These are phyloP conservation scores for Moricandia moricandioides DNA, from an alignment of 345 rosid genomes.

Conservation along the genomic window DNA sequence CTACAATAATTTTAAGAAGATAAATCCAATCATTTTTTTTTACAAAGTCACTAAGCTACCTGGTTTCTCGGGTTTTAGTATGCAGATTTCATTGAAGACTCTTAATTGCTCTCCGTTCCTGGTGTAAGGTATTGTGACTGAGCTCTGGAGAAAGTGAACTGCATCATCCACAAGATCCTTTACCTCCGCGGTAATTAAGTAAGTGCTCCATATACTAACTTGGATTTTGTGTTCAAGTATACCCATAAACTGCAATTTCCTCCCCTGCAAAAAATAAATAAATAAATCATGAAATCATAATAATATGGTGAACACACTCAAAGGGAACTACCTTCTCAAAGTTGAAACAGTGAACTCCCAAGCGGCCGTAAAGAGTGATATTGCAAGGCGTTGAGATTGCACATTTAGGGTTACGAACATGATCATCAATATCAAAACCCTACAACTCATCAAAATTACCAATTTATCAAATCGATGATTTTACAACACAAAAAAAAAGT, in stretches of 20 bases:
- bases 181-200: conserved; percentile 8
- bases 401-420: neutral
- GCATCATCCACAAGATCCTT: neutral
- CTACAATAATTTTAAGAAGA: neutral
- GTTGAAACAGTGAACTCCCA: conserved; percentile 14
- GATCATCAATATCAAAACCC: conserved; percentile 9
- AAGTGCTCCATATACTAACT: neutral
- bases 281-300: neutral
- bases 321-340: neutral
- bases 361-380: neutral
- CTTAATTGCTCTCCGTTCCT: neutral
- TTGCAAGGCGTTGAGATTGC: neutral
- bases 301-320: neutral
- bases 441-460: neutral
- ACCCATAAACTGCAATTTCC: neutral
- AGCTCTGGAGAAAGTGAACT: neutral
- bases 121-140: too few species aligned
- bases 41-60: neutral
- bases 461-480: neutral
- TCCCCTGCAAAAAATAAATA: neutral
- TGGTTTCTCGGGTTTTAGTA: neutral
- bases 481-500: neutral
- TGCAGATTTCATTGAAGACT: neutral
- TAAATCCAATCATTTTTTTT: neutral
- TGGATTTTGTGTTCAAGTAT: neutral